Conservation (phyloP, 2,329 filamentous ascomycete species). For the Cucurbitaria berberidis region DNA sequence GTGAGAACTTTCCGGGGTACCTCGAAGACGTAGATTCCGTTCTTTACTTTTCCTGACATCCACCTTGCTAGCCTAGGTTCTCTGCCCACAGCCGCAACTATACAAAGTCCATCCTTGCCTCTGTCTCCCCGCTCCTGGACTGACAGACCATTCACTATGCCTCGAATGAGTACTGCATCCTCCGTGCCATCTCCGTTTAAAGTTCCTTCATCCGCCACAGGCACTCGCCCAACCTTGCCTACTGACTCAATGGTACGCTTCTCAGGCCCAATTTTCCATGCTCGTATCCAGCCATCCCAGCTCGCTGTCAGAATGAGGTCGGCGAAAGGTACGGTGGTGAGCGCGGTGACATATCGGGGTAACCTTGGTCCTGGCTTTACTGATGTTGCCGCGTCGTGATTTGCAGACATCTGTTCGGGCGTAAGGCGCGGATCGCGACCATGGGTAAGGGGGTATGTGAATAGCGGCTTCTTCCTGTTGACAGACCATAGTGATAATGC, state of each 20-base stretch:
- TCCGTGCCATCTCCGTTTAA: slow-evolving; percentile 18
- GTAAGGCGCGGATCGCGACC: slow-evolving; percentile 77
- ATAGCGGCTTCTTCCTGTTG: slow-evolving; percentile 93
- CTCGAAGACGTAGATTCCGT: slow-evolving; percentile 88
- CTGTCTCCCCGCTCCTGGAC: slow-evolving; percentile 84
- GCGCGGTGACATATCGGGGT: slow-evolving; percentile 88
- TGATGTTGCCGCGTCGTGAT: slow-evolving; percentile 61
- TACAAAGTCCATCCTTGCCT: slow-evolving; percentile 74
- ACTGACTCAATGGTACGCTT: slow-evolving; percentile 77
- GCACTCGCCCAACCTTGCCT: slow-evolving; percentile 65
- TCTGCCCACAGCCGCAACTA: slow-evolving; percentile 85
- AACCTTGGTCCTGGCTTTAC: slow-evolving; percentile 59
- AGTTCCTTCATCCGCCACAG: slow-evolving; percentile 18
- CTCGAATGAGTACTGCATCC: slow-evolving; percentile 60
- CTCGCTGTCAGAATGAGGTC: slow-evolving; percentile 90
- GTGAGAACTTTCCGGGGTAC: slow-evolving; percentile 59
- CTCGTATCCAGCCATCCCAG: slow-evolving; percentile 88
- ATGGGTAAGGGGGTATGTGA: slow-evolving; percentile 79
- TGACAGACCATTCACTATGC: slow-evolving; percentile 86
- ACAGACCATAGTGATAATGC: slow-evolving; percentile 85
- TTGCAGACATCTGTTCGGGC: slow-evolving; percentile 73
- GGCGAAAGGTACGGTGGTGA: slow-evolving; percentile 85
- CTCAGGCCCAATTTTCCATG: slow-evolving; percentile 77
- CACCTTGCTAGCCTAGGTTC: slow-evolving; percentile 86
- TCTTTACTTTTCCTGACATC: slow-evolving; percentile 72